A percentile compares a stretch with the other conserved stretches of the same genome.
Evolutionary conservation across 345 rosid genomes (phyloP).

Genomic region (Brassica carinata): DNA sequence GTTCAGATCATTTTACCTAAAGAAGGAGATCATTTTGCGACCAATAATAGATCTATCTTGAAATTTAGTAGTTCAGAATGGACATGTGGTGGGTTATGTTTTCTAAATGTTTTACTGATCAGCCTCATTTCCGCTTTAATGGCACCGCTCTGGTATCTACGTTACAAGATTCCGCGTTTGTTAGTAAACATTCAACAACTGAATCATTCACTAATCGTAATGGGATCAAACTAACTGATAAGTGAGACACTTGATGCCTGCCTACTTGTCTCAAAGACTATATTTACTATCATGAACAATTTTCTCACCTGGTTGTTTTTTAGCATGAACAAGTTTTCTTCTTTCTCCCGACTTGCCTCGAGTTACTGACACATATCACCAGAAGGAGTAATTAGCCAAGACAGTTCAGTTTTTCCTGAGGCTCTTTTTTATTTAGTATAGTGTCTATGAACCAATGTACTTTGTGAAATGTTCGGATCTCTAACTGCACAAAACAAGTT

Average conservation of each 20-base stretch:
- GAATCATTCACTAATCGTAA: conserved; percentile 11
- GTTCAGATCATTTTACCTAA: too few relatives aligned
- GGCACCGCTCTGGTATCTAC: conserved; percentile 28
- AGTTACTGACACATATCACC: conserved; percentile 26
- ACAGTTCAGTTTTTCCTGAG: neutral
- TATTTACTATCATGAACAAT: neutral
- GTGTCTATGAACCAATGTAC: neutral
- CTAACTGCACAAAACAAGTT: conserved; percentile 5
- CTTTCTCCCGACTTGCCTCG: conserved; percentile 30
- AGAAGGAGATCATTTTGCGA: too few relatives aligned
- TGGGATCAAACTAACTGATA: neutral
- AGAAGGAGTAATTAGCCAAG: conserved; percentile 9
- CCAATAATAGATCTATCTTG: too few relatives aligned
- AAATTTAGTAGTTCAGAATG: too few relatives aligned
- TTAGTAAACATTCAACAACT: neutral
- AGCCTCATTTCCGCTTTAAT: conserved; percentile 22
- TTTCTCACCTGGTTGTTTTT: neutral
- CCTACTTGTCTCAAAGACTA: neutral
- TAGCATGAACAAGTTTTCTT: neutral
- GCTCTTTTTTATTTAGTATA: neutral
- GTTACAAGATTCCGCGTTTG: neutral
- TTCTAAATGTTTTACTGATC: conserved; percentile 1
- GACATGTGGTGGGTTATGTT: neutral
- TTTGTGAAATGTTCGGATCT: neutral
- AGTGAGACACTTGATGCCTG: neutral